Conservation (phyloP, 2,329 filamentous ascomycete species). For the Whalleya microplaca region DNA sequence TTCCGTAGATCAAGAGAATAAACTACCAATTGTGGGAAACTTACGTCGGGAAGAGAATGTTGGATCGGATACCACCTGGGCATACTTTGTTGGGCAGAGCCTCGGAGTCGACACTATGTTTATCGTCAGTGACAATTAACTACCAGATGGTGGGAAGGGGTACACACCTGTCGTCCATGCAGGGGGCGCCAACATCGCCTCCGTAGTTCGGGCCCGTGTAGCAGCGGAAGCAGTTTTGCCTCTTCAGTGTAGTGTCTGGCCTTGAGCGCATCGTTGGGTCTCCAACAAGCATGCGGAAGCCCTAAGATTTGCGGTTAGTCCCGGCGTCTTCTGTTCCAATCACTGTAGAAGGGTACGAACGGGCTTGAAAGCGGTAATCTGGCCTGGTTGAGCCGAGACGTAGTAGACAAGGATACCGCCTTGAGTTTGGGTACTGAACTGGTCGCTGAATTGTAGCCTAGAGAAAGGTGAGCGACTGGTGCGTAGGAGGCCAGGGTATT, state of each 20-base stretch:
- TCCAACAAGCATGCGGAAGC: conserved; percentile 54
- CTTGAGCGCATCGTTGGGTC: conserved; percentile 43
- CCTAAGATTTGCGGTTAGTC: conserved; percentile 38
- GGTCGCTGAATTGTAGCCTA: conserved; percentile 45
- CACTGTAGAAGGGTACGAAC: conserved; percentile 56
- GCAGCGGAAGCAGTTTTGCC: conserved; percentile 49
- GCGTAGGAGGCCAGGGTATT: too few species aligned
- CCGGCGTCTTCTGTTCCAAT: conserved; percentile 46
- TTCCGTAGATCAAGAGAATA: neutral
- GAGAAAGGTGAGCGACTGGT: conserved; percentile 10
- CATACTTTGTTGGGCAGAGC: conserved; percentile 44
- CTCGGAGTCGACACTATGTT: conserved; percentile 42
- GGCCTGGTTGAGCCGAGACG: conserved; percentile 45
- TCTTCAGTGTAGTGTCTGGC: conserved; percentile 35
- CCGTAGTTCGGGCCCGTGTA: conserved; percentile 50
- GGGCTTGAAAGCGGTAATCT: conserved; percentile 50
- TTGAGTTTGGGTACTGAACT: conserved; percentile 45
- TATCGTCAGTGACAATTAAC: conserved; percentile 23
- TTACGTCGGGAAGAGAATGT: conserved; percentile 54
- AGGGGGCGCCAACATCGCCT: conserved; percentile 48
- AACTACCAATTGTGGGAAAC: conserved; percentile 47
- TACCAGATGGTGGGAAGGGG: neutral
- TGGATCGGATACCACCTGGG: conserved; percentile 49
- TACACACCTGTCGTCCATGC: conserved; percentile 51
- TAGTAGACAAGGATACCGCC: conserved; percentile 53